Conservation (phyloP, 352 stramenopile genomes). For the Pythium angustatum region DNA sequence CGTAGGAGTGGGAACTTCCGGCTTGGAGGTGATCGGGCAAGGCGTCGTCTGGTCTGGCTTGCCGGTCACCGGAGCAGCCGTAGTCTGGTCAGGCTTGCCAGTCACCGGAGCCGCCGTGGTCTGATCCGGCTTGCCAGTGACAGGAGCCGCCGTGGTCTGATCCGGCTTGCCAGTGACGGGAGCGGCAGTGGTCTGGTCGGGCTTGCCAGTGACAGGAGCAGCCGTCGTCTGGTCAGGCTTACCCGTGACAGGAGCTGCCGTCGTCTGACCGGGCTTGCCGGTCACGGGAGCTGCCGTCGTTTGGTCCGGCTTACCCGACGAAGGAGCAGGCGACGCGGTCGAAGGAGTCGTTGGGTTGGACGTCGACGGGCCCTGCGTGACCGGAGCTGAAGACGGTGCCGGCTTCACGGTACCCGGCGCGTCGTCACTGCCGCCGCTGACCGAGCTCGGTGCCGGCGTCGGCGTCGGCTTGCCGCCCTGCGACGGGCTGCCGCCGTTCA, state of each 20-base stretch:
- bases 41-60: not conserved
- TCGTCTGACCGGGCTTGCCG: not conserved
- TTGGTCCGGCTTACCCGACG: not conserved
- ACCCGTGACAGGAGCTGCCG: not conserved
- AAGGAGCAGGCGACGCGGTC: not conserved
- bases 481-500: too few relatives aligned
- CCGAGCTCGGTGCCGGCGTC: not conserved
- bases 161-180: not conserved
- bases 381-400: not conserved
- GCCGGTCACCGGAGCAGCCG: not conserved
- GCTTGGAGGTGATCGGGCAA: not conserved
- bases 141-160: not conserved
- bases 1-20: not conserved
- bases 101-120: conserved; percentile 2
- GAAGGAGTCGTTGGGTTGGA: not conserved
- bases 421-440: not conserved
- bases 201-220: not conserved
- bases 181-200: conserved; percentile 1
- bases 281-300: not conserved
- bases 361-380: not conserved
- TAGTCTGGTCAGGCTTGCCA: not conserved
- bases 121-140: not conserved
- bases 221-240: not conserved
- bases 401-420: not conserved
- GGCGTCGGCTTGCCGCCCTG: too few relatives aligned